Conservation (phyloP, 768 basidiomycete species). For the Rhodotorula diobovata region DNA sequence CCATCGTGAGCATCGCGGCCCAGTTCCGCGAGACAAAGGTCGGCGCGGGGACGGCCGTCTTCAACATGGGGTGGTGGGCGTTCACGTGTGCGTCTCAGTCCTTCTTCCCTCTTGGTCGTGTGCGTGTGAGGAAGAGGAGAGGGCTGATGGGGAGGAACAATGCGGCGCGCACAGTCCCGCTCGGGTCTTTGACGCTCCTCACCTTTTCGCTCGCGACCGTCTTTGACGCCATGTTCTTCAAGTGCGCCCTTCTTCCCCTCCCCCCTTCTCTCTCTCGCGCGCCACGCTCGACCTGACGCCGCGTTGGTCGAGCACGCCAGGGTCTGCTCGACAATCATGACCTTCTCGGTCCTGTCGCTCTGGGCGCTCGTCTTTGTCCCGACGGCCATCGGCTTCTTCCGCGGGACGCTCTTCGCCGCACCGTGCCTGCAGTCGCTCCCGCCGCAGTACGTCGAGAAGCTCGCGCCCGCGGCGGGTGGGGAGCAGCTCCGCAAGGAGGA, state of each 20-base stretch:
- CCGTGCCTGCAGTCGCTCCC: conserved; percentile 32
- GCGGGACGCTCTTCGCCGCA: conserved; percentile 33
- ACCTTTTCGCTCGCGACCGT: conserved; percentile 40
- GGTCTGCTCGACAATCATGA: conserved; percentile 40
- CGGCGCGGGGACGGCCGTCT: conserved; percentile 9
- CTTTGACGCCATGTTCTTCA: conserved; percentile 42
- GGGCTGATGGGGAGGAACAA: no score
- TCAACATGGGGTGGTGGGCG: conserved; percentile 39
- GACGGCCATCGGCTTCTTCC: conserved; percentile 30
- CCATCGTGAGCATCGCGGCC: conserved; percentile 23
- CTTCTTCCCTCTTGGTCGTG: no score
- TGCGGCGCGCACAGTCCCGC: conserved; percentile 20
- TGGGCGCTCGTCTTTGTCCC: conserved; percentile 40
- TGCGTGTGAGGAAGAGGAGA: no score
- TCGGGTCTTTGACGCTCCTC: conserved; percentile 42
- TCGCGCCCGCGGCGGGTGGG: conserved; percentile 3
- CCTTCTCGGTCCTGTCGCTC: conserved; percentile 33
- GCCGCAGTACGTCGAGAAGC: conserved; percentile 32
- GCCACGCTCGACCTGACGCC: background rate
- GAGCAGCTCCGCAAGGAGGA: background rate
- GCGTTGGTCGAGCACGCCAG: no score
- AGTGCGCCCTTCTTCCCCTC: conserved; percentile 7
- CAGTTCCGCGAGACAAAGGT: conserved; percentile 2
- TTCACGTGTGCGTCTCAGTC: background rate
- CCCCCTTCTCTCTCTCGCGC: background rate